Evolutionary conservation across 2,329 filamentous ascomycete species (phyloP), one percentile per base, ranked within the genome.

Genomic region (Ophiocordyceps camponoti-floridani): DNA sequence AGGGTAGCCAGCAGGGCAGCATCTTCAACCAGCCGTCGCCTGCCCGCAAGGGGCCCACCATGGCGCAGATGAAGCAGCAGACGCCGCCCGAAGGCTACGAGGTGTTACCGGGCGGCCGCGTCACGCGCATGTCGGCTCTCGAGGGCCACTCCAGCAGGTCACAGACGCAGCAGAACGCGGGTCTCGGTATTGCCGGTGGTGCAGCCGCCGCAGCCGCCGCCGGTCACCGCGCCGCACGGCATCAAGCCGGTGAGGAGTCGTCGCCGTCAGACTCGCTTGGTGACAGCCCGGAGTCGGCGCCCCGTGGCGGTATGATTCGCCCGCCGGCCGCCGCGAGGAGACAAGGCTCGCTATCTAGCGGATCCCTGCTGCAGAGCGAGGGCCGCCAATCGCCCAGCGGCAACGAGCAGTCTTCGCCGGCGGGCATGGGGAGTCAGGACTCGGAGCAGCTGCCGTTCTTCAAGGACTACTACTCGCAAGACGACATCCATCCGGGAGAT

Each of bases 381-480:
- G 79, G 83, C 47, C 70, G 77, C 12, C 79, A 79, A 45, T 94
- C 87, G 10, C 87, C 87, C 7, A 72, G 75, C 58, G 79, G 70
- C 26, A 78, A 72, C 41, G 81, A 79, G 44, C 80, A 84, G 62
- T 94, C 88, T 3, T 95, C 88, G 4, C 86, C 86, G 0, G 83
- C 83, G 54, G 87, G 82, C 26, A 65, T 89, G 48, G 76, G 79
- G 23, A 94, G 87, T 54, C 86, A 89, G 47, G 87, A 95, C 59
- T 96, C 89, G 1, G 91, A 98, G 62, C 91, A 96, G 60, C 67
- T 98, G 45, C 81, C 84, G 4, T 94, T 87, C 58, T 98, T 98
- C 76, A 94, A 94, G 58, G 91, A 98, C 61, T 98, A 98, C 63
- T 98, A 98, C 59, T 96, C 89, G 2, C 82, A 89, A 53, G 91